A percentile compares a stretch with the other conserved stretches of the same genome.
These are phyloP conservation scores for Camellia lanceoleosa DNA, from an alignment of 148 eudicot species.

Conservation along the genomic window DNA sequence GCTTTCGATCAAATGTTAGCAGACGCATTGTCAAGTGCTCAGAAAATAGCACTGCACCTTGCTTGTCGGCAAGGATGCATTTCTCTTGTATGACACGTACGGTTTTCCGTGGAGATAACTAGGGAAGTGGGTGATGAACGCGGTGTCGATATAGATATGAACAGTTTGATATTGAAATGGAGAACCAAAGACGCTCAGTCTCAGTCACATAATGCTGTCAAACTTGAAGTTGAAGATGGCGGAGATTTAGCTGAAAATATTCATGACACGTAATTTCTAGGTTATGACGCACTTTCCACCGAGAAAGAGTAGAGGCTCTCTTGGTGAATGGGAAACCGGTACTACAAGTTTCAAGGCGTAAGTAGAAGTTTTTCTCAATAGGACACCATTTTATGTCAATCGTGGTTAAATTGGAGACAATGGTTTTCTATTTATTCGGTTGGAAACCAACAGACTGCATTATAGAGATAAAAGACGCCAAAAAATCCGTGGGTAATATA, in stretches of 20 bases:
- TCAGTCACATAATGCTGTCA: slow-evolving; percentile 88
- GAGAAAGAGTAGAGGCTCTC: slow-evolving; percentile 64
- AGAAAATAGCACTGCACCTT: slow-evolving; percentile 45
- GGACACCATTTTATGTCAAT: slow-evolving; percentile 96
- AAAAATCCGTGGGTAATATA: slow-evolving; percentile 65
- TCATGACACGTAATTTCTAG: slow-evolving; percentile 78
- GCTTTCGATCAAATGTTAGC: slow-evolving; percentile 76
- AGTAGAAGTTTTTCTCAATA: slow-evolving; percentile 78
- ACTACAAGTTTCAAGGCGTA: slow-evolving; percentile 63
- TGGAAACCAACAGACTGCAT: slow-evolving; percentile 48
- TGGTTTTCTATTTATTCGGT: slow-evolving; percentile 61
- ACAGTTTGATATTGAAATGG: slow-evolving; percentile 77
- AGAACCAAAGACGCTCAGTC: slow-evolving; percentile 91
- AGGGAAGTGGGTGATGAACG: slow-evolving; percentile 83
- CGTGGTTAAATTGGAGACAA: slow-evolving; percentile 98
- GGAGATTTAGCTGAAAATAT: slow-evolving; percentile 55
- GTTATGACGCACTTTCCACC: slow-evolving; percentile 68
- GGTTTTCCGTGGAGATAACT: slow-evolving; percentile 96
- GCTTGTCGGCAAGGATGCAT: slow-evolving; percentile 93
- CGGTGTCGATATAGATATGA: slow-evolving; percentile 73
- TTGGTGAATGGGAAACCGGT: slow-evolving; percentile 74
- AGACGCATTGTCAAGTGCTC: slow-evolving; percentile 48
- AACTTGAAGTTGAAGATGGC: slow-evolving; percentile 69
- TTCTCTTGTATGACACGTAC: slow-evolving; percentile 82
- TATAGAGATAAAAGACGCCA: slow-evolving; percentile 81